Conservation (phyloP, 495 filamentous ascomycete species). For the Aspergillus bridgeri region DNA sequence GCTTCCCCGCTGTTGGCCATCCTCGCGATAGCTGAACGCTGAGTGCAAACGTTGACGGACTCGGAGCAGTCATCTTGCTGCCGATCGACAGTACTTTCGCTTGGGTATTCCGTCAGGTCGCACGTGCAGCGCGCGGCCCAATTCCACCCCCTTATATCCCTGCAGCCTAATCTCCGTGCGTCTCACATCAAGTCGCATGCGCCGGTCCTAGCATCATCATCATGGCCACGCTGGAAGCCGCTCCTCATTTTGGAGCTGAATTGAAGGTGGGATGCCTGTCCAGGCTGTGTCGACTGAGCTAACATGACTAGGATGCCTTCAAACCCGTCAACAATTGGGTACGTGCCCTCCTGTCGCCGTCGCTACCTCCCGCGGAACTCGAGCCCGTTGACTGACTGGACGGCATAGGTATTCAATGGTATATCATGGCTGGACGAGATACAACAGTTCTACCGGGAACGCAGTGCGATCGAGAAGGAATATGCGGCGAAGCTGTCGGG, state of each 20-base stretch:
- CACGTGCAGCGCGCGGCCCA: no score
- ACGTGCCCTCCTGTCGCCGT: conserved; percentile 27
- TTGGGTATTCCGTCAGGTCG: no score
- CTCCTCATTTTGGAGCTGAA: conserved; percentile 82
- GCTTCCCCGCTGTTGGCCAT: conserved; percentile 38
- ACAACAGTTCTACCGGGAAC: conserved; percentile 93
- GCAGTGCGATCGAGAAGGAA: conserved; percentile 91
- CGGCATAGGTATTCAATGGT: conserved; percentile 68
- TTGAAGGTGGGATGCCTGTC: conserved; percentile 64
- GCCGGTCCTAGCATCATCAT: conserved; percentile 16
- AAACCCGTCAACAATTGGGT: conserved; percentile 91
- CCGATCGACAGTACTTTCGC: no score
- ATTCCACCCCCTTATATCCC: no score
- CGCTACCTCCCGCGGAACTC: conserved; percentile 17
- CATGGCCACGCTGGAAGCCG: conserved; percentile 73
- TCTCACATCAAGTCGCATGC: conserved; percentile 12
- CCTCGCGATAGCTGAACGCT: no score
- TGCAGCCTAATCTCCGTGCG: background rate
- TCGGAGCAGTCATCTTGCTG: no score
- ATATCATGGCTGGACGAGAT: conserved; percentile 96
- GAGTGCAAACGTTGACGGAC: no score
- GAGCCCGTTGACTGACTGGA: conserved; percentile 13
- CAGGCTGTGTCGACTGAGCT: background rate
- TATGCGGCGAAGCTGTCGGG: conserved; percentile 83
- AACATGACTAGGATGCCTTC: conserved; percentile 72